Conservation (phyloP, 2,329 filamentous ascomycete genomes). For the Catunica adiposa region DNA sequence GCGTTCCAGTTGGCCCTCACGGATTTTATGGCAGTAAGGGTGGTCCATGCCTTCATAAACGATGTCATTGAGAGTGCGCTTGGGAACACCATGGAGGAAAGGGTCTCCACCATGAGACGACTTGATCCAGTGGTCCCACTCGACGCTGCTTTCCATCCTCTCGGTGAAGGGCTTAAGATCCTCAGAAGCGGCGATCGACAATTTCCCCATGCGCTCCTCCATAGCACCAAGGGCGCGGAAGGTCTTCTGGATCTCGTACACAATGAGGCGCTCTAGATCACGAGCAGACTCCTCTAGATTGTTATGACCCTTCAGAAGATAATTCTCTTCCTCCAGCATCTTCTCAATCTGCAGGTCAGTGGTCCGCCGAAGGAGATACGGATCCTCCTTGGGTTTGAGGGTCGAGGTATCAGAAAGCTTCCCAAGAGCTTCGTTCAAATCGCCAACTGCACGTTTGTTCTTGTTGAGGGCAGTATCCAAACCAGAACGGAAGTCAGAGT, state of each 20-base stretch:
- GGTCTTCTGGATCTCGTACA: slow-evolving; percentile 93
- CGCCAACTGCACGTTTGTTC: slow-evolving; percentile 62
- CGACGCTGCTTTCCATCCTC: slow-evolving; percentile 82
- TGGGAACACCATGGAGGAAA: slow-evolving; percentile 65
- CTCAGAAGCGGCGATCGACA: slow-evolving; percentile 60
- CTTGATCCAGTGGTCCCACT: slow-evolving; percentile 61
- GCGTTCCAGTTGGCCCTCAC: slow-evolving; percentile 80
- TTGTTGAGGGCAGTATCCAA: slow-evolving; percentile 88
- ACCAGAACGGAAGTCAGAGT: slow-evolving; percentile 90
- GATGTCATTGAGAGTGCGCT: slow-evolving; percentile 66
- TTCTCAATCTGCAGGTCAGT: slow-evolving; percentile 84
- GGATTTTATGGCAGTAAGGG: slow-evolving; percentile 64
- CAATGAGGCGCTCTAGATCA: slow-evolving; percentile 89
- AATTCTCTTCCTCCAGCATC: slow-evolving; percentile 94
- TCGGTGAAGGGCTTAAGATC: slow-evolving; percentile 72
- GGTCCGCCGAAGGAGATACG: slow-evolving; percentile 68
- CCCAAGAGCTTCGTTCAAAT: slow-evolving; percentile 66
- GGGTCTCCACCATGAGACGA: slow-evolving; percentile 69
- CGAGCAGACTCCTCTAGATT: slow-evolving; percentile 89
- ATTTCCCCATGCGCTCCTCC: slow-evolving; percentile 76
- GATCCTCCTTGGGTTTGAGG: slow-evolving; percentile 75
- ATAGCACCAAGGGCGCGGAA: slow-evolving; percentile 90
- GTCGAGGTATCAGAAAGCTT: slow-evolving; percentile 56
- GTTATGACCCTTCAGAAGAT: slow-evolving; percentile 85
- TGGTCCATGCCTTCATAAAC: slow-evolving; percentile 84